Conservation (phyloP, 1,139 yeast species). For the Pichia sorboxylosa region DNA sequence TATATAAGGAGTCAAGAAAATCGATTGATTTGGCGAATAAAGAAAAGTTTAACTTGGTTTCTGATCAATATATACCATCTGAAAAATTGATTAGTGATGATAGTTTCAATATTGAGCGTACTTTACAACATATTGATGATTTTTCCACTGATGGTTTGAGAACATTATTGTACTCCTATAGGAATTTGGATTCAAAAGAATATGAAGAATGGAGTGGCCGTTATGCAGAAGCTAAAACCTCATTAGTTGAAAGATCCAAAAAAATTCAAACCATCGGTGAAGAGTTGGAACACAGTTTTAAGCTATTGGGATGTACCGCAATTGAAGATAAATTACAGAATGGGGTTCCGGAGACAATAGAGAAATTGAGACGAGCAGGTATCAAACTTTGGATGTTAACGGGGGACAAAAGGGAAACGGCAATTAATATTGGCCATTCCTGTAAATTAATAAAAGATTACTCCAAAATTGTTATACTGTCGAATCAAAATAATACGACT, state of each 20-base stretch:
- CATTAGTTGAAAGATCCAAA: slow-evolving; percentile 53
- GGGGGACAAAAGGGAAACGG: slow-evolving; percentile 96
- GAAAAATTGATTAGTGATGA: slow-evolving; percentile 62
- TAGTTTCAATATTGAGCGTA: slow-evolving; percentile 67
- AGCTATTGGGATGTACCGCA: slow-evolving; percentile 84
- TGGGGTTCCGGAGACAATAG: slow-evolving; percentile 92
- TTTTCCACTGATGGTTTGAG: slow-evolving; percentile 92
- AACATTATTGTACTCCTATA: slow-evolving; percentile 73
- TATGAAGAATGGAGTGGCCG: slow-evolving; percentile 56
- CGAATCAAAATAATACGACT: slow-evolving; percentile 29
- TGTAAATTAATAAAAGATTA: slow-evolving; percentile 89
- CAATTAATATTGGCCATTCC: slow-evolving; percentile 91
- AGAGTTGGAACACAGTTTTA: slow-evolving; percentile 52
- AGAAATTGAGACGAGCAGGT: slow-evolving; percentile 83
- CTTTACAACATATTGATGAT: slow-evolving; percentile 82
- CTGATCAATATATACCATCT: slow-evolving; percentile 34
- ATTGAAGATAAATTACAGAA: slow-evolving; percentile 94
- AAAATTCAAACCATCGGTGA: slow-evolving; percentile 68
- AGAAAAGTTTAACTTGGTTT: slow-evolving; percentile 35
- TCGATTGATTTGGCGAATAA: slow-evolving; percentile 56
- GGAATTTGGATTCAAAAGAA: slow-evolving; percentile 50
- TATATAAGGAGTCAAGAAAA: slow-evolving; percentile 40
- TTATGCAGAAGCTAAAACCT: slow-evolving; percentile 67
- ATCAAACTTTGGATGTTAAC: slow-evolving; percentile 96
- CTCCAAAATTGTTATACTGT: slow-evolving; percentile 72